phyloP scores from a whole-genome alignment of 441 rosid species.

The Macaranga tanarius region DNA sequence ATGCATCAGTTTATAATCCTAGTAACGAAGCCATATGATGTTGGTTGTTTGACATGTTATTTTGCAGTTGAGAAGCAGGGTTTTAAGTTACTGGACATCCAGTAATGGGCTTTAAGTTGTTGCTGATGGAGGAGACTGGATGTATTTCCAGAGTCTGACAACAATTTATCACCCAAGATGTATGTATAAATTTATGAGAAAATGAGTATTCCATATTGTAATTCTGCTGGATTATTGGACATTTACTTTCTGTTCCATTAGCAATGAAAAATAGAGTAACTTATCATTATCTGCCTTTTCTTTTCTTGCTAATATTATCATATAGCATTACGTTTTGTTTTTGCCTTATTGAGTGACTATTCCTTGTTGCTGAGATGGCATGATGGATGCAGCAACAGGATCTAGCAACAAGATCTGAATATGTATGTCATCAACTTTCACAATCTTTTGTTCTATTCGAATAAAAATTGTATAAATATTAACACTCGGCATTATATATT shows the following conservation, averaged over 20 bases:
- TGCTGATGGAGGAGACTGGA: neutral
- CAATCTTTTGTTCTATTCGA: too few species aligned
- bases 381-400: neutral
- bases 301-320: neutral
- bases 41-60: constrained; percentile 9
- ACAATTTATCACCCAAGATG: neutral
- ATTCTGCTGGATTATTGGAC: neutral
- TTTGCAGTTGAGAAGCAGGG: constrained; percentile 41
- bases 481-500: too few species aligned
- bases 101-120: constrained; percentile 15
- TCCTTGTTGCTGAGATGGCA: neutral
- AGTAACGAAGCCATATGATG: neutral
- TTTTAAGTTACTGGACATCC: constrained; percentile 27
- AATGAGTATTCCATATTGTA: neutral
- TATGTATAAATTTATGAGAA: neutral
- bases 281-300: neutral
- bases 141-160: neutral
- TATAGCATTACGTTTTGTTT: neutral
- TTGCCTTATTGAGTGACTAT: too few species aligned
- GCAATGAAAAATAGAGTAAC: neutral
- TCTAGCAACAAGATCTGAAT: too few species aligned
- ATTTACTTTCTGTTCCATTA: neutral
- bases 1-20: neutral
- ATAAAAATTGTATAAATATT: too few species aligned
- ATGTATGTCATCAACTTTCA: too few species aligned